Percentiles rank a stretch among this genome's conserved stretches.
Conservation (phyloP, 108 stramenopile genomes). For the Parmales sp. region DNA sequence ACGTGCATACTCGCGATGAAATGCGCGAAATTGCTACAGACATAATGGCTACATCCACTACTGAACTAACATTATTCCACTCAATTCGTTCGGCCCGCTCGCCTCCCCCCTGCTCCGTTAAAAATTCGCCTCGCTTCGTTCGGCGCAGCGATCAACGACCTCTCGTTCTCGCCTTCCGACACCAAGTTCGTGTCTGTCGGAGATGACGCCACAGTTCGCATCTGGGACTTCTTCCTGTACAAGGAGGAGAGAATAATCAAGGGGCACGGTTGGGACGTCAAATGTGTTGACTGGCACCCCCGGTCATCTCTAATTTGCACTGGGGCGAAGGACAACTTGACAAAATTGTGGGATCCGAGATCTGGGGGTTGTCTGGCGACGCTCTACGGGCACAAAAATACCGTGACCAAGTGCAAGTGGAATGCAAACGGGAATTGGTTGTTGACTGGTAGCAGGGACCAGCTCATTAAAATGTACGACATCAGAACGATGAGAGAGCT, state of each 20-base stretch:
- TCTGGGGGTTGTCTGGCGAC: slow-evolving; percentile 68
- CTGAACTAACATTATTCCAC: too few species aligned
- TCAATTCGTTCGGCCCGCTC: too few species aligned
- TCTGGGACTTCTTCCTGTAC: slow-evolving; percentile 82
- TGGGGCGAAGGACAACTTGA: slow-evolving; percentile 70
- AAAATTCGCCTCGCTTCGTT: too few species aligned
- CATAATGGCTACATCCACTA: too few species aligned
- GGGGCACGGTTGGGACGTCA: slow-evolving; percentile 95
- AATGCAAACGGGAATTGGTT: slow-evolving; percentile 94
- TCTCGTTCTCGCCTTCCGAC: slow-evolving; percentile 84
- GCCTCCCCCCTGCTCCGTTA: too few species aligned
- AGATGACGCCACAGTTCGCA: slow-evolving; percentile 82
- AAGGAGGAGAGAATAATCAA: slow-evolving; percentile 67
- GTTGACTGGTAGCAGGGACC: slow-evolving; percentile 77
- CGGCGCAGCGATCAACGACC: slow-evolving; percentile 75
- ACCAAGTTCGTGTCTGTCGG: slow-evolving; percentile 87
- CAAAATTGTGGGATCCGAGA: slow-evolving; percentile 92
- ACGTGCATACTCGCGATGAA: too few species aligned
- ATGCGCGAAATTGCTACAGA: too few species aligned
- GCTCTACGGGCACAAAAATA: slow-evolving; percentile 88
- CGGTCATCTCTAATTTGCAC: slow-evolving; percentile 11
- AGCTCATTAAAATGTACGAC: slow-evolving; percentile 86
- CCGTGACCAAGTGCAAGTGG: slow-evolving; percentile 85
- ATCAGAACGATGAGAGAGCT: slow-evolving; percentile 85
- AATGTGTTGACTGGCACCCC: slow-evolving; percentile 84